Evolutionary conservation across 441 rosid species (phyloP).

Genomic region (Populus hybrid): DNA sequence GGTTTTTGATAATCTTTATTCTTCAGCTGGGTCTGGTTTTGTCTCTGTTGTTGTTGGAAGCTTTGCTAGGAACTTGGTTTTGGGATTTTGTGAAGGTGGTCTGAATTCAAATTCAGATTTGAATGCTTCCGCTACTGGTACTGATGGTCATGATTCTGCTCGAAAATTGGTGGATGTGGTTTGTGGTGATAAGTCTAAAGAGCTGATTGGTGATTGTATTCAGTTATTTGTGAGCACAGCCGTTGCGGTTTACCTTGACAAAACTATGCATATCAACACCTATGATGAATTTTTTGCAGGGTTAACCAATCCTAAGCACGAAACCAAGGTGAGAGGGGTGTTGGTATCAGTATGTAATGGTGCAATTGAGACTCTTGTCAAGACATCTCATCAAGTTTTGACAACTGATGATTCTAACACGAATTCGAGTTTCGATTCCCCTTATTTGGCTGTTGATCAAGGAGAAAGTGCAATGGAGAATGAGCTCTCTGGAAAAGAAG

Average conservation of each 20-base stretch:
- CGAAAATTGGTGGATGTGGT: conserved; percentile 43
- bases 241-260: conserved; percentile 79
- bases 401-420: conserved; percentile 18
- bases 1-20: conserved; percentile 55
- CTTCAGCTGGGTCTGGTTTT: conserved; percentile 63
- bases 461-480: conserved; percentile 3
- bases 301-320: conserved; percentile 70
- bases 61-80: conserved; percentile 72
- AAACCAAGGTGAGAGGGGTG: conserved; percentile 41
- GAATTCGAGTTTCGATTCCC: conserved; percentile 12
- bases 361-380: conserved; percentile 66
- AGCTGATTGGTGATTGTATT: conserved; percentile 61
- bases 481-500: conserved; percentile 15
- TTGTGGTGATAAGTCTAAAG: conserved; percentile 41
- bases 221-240: conserved; percentile 71
- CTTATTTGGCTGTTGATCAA: conserved; percentile 14
- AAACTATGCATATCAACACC: conserved; percentile 55
- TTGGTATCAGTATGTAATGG: conserved; percentile 53
- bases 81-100: conserved; percentile 32
- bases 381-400: conserved; percentile 50
- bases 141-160: conserved; percentile 9
- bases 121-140: neutral
- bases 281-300: conserved; percentile 69
- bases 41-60: conserved; percentile 74
- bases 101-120: conserved; percentile 13